Percentiles rank a stretch among this genome's conserved stretches.
Evolutionary conservation across 495 filamentous ascomycete genomes (phyloP).

Genomic region (Neurospora discreta): DNA sequence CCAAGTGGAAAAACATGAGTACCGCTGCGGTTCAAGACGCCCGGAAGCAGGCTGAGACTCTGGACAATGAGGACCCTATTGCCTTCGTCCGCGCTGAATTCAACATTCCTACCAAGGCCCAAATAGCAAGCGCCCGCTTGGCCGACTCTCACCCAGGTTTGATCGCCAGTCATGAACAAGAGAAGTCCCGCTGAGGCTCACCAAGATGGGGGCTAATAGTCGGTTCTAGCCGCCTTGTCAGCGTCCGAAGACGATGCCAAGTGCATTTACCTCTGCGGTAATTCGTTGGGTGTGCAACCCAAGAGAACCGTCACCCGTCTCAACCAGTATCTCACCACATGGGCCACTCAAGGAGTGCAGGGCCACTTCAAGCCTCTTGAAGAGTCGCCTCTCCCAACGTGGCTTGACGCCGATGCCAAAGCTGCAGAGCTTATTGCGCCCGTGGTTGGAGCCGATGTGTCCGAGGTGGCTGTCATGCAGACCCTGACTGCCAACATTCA

Average conservation of each 20-base stretch:
- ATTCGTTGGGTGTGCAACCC: constrained; percentile 89
- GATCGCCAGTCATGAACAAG: constrained; percentile 11
- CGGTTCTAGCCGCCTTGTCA: constrained; percentile 5
- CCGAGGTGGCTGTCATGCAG: constrained; percentile 88
- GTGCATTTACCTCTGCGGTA: constrained; percentile 89
- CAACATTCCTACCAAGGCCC: constrained; percentile 67
- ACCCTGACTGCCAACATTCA: constrained; percentile 90
- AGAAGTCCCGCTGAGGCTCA: background rate
- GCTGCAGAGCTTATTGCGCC: constrained; percentile 64
- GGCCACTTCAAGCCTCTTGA: constrained; percentile 83
- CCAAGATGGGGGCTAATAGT: constrained; percentile 4
- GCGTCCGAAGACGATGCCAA: constrained; percentile 18
- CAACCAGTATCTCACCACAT: constrained; percentile 67
- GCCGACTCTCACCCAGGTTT: constrained; percentile 20
- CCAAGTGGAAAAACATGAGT: constrained; percentile 6
- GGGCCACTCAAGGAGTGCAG: constrained; percentile 87
- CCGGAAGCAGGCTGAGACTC: constrained; percentile 11
- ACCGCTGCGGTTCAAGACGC: constrained; percentile 3
- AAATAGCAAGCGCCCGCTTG: constrained; percentile 58
- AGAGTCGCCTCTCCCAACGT: constrained; percentile 63
- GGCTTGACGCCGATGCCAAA: constrained; percentile 67
- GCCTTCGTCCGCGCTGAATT: constrained; percentile 63
- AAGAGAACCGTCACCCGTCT: constrained; percentile 58
- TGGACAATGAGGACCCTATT: constrained; percentile 64
- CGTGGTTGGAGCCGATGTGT: constrained; percentile 68